phyloP scores from a whole-genome alignment of 148 eudicot species.

The Dianthus caryophyllus region DNA sequence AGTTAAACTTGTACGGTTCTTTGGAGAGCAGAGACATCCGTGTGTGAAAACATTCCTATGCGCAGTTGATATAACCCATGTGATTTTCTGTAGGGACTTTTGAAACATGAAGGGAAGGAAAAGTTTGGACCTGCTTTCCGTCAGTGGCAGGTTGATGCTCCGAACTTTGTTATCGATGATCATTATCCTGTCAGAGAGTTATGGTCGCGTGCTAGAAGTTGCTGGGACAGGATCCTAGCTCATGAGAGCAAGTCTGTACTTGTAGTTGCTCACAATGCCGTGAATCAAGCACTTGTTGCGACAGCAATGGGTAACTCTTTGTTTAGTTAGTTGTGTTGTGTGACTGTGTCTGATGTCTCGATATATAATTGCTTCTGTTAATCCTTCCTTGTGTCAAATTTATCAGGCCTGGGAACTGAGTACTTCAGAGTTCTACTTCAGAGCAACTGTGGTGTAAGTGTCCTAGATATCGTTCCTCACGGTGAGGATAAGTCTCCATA shows the following conservation, averaged over 20 bases:
- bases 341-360: not conserved
- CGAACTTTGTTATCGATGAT: conserved; percentile 81
- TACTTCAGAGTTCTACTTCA: conserved; percentile 91
- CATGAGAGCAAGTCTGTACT: conserved; percentile 87
- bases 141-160: conserved; percentile 83
- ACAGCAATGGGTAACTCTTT: conserved; percentile 73
- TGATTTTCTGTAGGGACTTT: conserved; percentile 65
- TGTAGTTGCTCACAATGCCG: conserved; percentile 99
- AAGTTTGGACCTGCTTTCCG: conserved; percentile 62
- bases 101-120: conserved; percentile 83
- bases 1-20: conserved; percentile 24
- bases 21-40: not conserved
- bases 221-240: conserved; percentile 69
- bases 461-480: conserved; percentile 76
- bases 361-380: conserved; percentile 9
- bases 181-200: conserved; percentile 86
- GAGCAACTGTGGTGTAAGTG: conserved; percentile 98
- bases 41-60: not conserved
- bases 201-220: conserved; percentile 80
- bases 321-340: not conserved
- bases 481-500: conserved; percentile 54
- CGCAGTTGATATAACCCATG: conserved; percentile 21
- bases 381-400: conserved; percentile 7
- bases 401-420: conserved; percentile 79
- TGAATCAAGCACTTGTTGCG: conserved; percentile 95